A percentile compares a stretch with the other conserved stretches of the same genome.
phyloP scores from a whole-genome alignment of 1,139 yeast species.

The Saccharomyces hybrid region DNA sequence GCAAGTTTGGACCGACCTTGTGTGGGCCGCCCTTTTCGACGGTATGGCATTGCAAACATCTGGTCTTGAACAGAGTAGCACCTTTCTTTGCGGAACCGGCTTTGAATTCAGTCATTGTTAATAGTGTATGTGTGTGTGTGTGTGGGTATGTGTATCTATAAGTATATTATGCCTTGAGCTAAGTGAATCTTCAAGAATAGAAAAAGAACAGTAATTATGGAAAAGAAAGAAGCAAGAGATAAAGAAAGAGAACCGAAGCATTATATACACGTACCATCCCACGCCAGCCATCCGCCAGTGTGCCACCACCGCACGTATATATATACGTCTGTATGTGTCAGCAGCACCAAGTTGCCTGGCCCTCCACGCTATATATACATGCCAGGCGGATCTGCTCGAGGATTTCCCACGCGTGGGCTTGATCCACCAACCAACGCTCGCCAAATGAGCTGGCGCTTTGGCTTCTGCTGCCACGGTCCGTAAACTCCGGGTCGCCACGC shows the following conservation, averaged over 20 bases:
- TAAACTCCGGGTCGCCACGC: not conserved
- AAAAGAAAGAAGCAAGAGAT: not conserved
- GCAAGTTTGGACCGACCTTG: conserved; percentile 98
- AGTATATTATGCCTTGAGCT: not conserved
- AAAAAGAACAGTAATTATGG: not conserved
- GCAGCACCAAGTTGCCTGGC: not conserved
- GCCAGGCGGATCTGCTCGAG: not conserved
- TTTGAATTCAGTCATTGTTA: conserved; percentile 20
- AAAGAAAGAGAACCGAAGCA: not conserved
- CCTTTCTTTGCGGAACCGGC: conserved; percentile 90
- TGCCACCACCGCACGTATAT: not conserved
- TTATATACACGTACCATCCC: not conserved
- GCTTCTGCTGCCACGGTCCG: not conserved
- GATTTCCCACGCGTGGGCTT: conserved; percentile 1
- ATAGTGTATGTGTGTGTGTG: conserved; percentile 2
- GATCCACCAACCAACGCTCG: conserved; percentile 1
- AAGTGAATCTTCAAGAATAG: not conserved
- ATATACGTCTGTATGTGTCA: not conserved
- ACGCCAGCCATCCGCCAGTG: not conserved
- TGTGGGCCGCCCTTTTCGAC: conserved; percentile 92
- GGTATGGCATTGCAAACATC: conserved; percentile 99
- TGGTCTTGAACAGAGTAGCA: conserved; percentile 95
- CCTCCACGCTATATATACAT: not conserved
- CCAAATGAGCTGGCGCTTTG: not conserved
- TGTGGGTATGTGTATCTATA: conserved; percentile 27